phyloP scores from a whole-genome alignment of 345 rosid species.

The Euphorbia peplus region DNA sequence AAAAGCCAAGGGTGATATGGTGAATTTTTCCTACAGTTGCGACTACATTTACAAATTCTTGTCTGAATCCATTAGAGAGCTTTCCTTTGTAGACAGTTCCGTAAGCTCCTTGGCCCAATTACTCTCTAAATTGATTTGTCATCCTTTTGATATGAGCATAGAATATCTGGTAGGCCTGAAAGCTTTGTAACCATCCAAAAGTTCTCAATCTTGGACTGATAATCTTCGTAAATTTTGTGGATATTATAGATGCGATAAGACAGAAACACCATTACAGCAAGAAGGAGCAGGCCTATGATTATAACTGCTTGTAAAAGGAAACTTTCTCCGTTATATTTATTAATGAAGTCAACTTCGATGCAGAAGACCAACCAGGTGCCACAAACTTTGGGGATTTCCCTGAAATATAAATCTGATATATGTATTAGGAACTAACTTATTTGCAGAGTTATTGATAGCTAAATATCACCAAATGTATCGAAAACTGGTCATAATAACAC shows the following conservation, averaged over 20 bases:
- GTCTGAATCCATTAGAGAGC: constrained; percentile 5
- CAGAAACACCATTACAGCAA: not conserved
- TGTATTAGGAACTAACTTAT: too few relatives aligned
- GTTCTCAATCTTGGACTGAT: not conserved
- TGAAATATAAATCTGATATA: not conserved
- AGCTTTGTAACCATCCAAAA: not conserved
- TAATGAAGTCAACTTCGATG: too few relatives aligned
- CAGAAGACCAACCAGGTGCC: not conserved
- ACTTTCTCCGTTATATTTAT: too few relatives aligned
- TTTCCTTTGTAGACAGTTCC: too few relatives aligned
- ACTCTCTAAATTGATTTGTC: too few relatives aligned
- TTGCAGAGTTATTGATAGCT: too few relatives aligned
- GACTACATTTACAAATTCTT: constrained; percentile 4
- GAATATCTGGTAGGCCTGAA: too few relatives aligned
- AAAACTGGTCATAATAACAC: too few relatives aligned
- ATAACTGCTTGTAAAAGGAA: too few relatives aligned
- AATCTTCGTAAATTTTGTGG: not conserved
- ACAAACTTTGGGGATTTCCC: not conserved
- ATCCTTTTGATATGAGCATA: too few relatives aligned
- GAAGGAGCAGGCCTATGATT: not conserved
- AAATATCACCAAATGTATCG: too few relatives aligned
- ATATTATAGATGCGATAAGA: not conserved
- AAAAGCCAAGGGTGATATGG: constrained; percentile 9
- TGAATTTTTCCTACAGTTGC: constrained; percentile 1
- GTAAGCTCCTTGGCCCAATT: not conserved